Conservation (phyloP, 768 basidiomycete species). For the Inosperma sp. region DNA sequence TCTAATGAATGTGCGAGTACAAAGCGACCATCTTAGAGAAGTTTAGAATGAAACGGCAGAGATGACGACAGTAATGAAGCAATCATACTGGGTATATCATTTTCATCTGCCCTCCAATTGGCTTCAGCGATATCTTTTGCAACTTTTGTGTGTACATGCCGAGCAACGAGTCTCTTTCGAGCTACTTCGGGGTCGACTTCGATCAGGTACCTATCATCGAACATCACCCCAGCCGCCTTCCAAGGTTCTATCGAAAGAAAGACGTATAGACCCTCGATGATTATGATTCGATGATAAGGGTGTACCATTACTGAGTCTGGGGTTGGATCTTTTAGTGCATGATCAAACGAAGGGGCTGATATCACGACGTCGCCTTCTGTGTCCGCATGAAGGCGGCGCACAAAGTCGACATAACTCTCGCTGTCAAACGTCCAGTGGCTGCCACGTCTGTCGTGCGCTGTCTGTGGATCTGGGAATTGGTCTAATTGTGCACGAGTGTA, state of each 20-base stretch:
- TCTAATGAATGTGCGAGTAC: constrained; percentile 4
- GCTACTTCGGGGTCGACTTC: constrained; percentile 54
- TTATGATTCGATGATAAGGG: constrained; percentile 66
- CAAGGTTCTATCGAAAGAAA: constrained; percentile 73
- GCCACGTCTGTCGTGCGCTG: constrained; percentile 78
- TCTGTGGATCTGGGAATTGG: constrained; percentile 64
- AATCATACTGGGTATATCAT: constrained; percentile 65
- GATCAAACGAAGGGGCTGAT: constrained; percentile 81
- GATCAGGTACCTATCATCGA: constrained; percentile 81
- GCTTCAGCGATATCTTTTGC: constrained; percentile 62
- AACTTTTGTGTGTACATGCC: constrained; percentile 79
- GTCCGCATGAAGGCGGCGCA: constrained; percentile 46
- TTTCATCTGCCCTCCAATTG: constrained; percentile 64
- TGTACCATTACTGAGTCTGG: constrained; percentile 53
- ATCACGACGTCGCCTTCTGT: constrained; percentile 26
- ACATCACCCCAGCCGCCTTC: constrained; percentile 53
- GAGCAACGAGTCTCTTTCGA: constrained; percentile 52
- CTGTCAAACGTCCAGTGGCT: constrained; percentile 91
- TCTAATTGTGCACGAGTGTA: constrained; percentile 75
- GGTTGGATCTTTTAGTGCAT: constrained; percentile 81
- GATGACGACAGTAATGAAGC: not conserved
- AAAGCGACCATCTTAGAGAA: constrained; percentile 6
- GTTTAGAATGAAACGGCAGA: not conserved
- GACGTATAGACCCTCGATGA: constrained; percentile 90
- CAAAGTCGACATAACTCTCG: constrained; percentile 62